Conservation (phyloP, 1,139 yeast species). For the Debaryomyces udenii region DNA sequence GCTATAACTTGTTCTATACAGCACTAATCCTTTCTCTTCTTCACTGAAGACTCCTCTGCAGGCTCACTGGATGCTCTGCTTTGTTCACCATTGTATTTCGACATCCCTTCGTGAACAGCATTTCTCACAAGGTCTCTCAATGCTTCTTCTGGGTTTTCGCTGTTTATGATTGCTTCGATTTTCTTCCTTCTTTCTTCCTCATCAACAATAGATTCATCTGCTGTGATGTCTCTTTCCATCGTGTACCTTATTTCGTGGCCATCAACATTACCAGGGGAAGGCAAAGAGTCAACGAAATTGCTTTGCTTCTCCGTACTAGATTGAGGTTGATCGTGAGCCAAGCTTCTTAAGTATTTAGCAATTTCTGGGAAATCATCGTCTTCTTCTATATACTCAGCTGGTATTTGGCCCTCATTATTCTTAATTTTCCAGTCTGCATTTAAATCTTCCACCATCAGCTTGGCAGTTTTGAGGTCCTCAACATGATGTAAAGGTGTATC, state of each 20-base stretch:
- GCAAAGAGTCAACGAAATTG: slow-evolving; percentile 32
- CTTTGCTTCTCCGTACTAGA: slow-evolving; percentile 10
- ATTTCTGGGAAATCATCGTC: slow-evolving; percentile 87
- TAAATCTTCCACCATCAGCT: slow-evolving; percentile 61
- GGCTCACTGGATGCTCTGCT: slow-evolving; percentile 12
- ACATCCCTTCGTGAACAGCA: slow-evolving; percentile 59
- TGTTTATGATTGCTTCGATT: slow-evolving; percentile 69
- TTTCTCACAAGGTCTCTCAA: slow-evolving; percentile 67
- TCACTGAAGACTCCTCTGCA: slow-evolving; percentile 20
- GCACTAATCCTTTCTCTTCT: slow-evolving; percentile 27
- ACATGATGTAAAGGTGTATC: slow-evolving; percentile 95
- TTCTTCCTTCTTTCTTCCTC: slow-evolving; percentile 58
- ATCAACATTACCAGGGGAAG: slow-evolving; percentile 43
- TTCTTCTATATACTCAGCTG: slow-evolving; percentile 71
- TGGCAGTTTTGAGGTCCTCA: slow-evolving; percentile 71
- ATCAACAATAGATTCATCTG: slow-evolving; percentile 36
- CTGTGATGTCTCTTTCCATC: slow-evolving; percentile 48
- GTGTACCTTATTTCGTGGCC: slow-evolving; percentile 64
- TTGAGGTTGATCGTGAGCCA: slow-evolving; percentile 38
- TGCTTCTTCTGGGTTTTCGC: slow-evolving; percentile 80
- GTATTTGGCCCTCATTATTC: slow-evolving; percentile 75
- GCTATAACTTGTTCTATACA: background rate
- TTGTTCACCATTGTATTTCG: slow-evolving; percentile 27
- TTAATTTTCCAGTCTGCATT: slow-evolving; percentile 64
- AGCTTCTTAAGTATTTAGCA: slow-evolving; percentile 58